Evolutionary conservation across 148 eudicot species (phyloP).

Genomic region (Rhododendron molle): DNA sequence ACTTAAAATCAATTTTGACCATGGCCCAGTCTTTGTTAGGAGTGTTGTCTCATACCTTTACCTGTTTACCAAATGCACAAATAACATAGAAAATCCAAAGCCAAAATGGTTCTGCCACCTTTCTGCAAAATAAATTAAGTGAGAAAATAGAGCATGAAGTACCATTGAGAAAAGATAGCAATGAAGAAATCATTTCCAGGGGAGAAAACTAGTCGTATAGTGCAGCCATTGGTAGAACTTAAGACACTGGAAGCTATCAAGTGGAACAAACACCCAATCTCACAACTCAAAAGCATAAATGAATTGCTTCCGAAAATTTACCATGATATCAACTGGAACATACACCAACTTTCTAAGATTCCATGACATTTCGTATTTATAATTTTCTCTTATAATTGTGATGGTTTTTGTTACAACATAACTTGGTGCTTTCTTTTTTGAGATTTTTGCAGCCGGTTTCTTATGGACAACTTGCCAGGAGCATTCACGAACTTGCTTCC

Average conservation of each 20-base stretch:
- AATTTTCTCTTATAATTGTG: background rate
- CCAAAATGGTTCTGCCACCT: background rate
- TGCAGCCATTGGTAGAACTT: background rate
- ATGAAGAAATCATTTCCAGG: background rate
- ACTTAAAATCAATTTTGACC: too few relatives aligned
- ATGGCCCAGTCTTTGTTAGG: too few relatives aligned
- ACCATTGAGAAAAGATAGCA: background rate
- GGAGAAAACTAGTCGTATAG: background rate
- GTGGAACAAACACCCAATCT: too few relatives aligned
- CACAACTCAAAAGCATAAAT: too few relatives aligned
- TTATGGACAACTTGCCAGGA: slow-evolving; percentile 97
- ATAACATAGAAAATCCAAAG: background rate
- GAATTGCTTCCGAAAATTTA: too few relatives aligned
- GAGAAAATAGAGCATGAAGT: background rate
- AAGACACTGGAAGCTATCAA: too few relatives aligned
- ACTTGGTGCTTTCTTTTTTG: background rate
- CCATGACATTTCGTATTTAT: background rate
- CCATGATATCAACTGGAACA: background rate
- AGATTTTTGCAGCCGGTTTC: slow-evolving; percentile 70
- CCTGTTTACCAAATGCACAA: too few relatives aligned
- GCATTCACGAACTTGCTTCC: slow-evolving; percentile 91
- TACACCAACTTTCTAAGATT: background rate
- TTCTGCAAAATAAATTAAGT: background rate
- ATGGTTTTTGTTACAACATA: slow-evolving; percentile 8
- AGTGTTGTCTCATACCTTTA: too few relatives aligned